Percentiles rank a stretch among this genome's conserved stretches.
Evolutionary conservation across 192 early-diverging fungal species (phyloP).

Genomic region (Coemansia sp.): DNA sequence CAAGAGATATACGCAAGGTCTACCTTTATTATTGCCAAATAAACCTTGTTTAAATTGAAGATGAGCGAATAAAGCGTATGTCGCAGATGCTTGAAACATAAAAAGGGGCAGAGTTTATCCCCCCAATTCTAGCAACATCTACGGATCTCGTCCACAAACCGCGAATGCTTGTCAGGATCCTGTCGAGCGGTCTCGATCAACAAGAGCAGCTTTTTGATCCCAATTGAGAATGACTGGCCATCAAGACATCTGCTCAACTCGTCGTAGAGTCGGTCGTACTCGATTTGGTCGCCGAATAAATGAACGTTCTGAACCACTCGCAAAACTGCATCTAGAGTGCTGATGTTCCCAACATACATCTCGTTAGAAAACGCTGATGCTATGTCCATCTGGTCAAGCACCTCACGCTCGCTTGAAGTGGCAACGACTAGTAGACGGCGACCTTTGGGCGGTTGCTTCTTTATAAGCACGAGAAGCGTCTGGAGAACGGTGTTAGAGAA

Average conservation of each 20-base stretch:
- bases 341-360: slow-evolving; percentile 78
- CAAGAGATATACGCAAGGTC: no score
- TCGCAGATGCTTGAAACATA: no score
- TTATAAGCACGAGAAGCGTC: slow-evolving; percentile 88
- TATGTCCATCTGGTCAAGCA: slow-evolving; percentile 87
- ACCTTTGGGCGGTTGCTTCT: slow-evolving; percentile 85
- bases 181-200: slow-evolving; percentile 90
- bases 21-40: no score
- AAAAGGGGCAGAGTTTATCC: no score
- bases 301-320: slow-evolving; percentile 61
- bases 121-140: slow-evolving; percentile 16
- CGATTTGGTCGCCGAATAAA: slow-evolving; percentile 65
- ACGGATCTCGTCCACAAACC: slow-evolving; percentile 37
- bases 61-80: no score
- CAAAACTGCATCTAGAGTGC: slow-evolving; percentile 68
- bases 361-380: slow-evolving; percentile 81
- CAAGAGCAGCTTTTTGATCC: slow-evolving; percentile 91
- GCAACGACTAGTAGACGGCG: slow-evolving; percentile 85
- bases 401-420: slow-evolving; percentile 79
- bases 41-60: no score
- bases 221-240: slow-evolving; percentile 67
- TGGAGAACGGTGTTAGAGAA: slow-evolving; percentile 94
- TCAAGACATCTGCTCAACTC: slow-evolving; percentile 57
- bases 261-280: slow-evolving; percentile 58
- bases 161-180: slow-evolving; percentile 56